These are phyloP conservation scores for Sonneratia caseolaris DNA, from an alignment of 345 rosid species.

Conservation along the genomic window DNA sequence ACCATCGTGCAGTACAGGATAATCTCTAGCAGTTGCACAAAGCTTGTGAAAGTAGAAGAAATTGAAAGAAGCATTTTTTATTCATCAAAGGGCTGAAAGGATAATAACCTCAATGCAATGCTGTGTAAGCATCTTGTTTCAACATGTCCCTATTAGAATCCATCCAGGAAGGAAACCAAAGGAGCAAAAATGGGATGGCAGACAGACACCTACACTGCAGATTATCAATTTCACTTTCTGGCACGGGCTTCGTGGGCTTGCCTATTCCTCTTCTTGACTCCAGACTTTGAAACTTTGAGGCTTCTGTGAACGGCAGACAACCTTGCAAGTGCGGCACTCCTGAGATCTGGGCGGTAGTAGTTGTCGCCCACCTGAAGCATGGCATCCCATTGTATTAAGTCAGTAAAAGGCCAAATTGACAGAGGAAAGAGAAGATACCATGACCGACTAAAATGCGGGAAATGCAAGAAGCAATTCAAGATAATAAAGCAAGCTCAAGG, in stretches of 20 bases:
- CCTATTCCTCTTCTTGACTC: slow-evolving; percentile 86
- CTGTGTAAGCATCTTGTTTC: not conserved
- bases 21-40: not conserved
- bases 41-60: not conserved
- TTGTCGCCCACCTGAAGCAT: slow-evolving; percentile 60
- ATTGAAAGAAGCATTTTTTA: not conserved
- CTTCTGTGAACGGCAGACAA: slow-evolving; percentile 70
- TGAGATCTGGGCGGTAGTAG: slow-evolving; percentile 86
- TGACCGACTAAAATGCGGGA: not conserved
- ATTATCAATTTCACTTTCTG: slow-evolving; percentile 21
- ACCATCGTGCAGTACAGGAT: not conserved
- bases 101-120: not conserved
- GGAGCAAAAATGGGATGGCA: not conserved
- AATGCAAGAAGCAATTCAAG: not conserved
- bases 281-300: slow-evolving; percentile 74
- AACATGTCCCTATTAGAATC: not conserved
- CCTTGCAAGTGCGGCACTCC: slow-evolving; percentile 82
- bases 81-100: not conserved
- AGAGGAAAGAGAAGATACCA: not conserved
- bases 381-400: not conserved
- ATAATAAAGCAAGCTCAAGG: not conserved
- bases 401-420: not conserved
- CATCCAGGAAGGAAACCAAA: not conserved
- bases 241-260: slow-evolving; percentile 30
- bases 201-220: not conserved